Percentiles rank a stretch among this genome's conserved stretches.
Conservation (phyloP, 2,329 filamentous ascomycete genomes). For the Sclerotiophoma versabilis region DNA sequence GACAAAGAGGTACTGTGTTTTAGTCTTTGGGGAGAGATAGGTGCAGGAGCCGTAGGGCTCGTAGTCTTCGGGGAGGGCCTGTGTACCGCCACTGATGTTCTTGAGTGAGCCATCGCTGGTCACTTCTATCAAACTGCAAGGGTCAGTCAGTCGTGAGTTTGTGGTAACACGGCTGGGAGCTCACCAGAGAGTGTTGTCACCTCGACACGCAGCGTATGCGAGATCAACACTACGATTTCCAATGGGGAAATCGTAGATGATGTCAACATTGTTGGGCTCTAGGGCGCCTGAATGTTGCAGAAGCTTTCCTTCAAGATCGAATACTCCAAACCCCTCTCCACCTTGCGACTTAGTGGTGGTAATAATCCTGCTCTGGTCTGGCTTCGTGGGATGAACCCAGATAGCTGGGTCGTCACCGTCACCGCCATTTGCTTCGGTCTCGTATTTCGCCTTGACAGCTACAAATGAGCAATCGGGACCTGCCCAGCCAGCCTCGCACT, state of each 20-base stretch:
- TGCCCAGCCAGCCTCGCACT: constrained; percentile 34
- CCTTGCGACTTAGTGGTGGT: constrained; percentile 61
- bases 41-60: constrained; percentile 61
- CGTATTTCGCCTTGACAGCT: constrained; percentile 38
- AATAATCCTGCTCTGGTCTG: constrained; percentile 57
- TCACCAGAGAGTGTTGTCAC: constrained; percentile 62
- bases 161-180: constrained; percentile 17
- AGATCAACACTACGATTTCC: constrained; percentile 57
- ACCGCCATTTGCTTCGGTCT: constrained; percentile 44
- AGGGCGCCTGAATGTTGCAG: constrained; percentile 55
- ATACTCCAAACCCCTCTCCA: constrained; percentile 59
- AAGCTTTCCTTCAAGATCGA: constrained; percentile 58
- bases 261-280: constrained; percentile 63
- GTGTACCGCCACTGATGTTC: constrained; percentile 55
- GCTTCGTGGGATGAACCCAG: constrained; percentile 41
- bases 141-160: not conserved
- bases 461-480: constrained; percentile 41
- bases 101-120: constrained; percentile 55
- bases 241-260: constrained; percentile 59
- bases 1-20: constrained; percentile 62
- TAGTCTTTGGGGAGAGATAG: constrained; percentile 57
- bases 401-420: constrained; percentile 44
- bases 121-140: constrained; percentile 58
- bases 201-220: constrained; percentile 60
- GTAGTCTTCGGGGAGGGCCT: constrained; percentile 56